phyloP scores from a whole-genome alignment of 2,329 filamentous ascomycete species.

The Penicillium crustosum region DNA sequence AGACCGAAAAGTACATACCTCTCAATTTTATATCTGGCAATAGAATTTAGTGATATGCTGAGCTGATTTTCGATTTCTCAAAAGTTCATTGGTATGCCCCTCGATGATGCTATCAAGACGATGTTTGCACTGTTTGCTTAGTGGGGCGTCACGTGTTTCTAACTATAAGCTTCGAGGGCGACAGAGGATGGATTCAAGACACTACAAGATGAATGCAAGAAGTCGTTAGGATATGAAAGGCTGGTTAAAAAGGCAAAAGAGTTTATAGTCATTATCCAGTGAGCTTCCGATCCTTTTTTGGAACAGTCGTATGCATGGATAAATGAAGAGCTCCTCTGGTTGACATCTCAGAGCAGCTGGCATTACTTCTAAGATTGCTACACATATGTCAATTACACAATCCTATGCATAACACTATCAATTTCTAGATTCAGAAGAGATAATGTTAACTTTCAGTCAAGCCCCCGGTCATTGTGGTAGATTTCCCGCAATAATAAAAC shows the following conservation, averaged over 20 bases:
- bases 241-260: neutral
- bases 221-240: neutral
- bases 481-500: neutral
- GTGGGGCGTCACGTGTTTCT: neutral
- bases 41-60: neutral
- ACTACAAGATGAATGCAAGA: neutral
- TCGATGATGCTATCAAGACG: slow-evolving; percentile 20
- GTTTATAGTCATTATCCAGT: accelerated
- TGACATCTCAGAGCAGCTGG: neutral
- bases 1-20: neutral
- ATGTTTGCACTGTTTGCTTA: slow-evolving; percentile 4
- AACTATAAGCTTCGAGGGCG: neutral
- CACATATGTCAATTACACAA: neutral
- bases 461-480: neutral
- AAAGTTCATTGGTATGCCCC: slow-evolving; percentile 13
- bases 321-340: neutral
- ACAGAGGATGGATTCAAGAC: neutral
- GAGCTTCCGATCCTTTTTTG: neutral
- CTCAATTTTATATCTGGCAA: neutral
- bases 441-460: neutral
- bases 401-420: no score
- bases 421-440: neutral
- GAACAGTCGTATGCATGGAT: neutral
- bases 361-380: neutral
- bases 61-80: neutral